Conservation (phyloP, 164 flowering plant species). For the Berberis vulgaris region DNA sequence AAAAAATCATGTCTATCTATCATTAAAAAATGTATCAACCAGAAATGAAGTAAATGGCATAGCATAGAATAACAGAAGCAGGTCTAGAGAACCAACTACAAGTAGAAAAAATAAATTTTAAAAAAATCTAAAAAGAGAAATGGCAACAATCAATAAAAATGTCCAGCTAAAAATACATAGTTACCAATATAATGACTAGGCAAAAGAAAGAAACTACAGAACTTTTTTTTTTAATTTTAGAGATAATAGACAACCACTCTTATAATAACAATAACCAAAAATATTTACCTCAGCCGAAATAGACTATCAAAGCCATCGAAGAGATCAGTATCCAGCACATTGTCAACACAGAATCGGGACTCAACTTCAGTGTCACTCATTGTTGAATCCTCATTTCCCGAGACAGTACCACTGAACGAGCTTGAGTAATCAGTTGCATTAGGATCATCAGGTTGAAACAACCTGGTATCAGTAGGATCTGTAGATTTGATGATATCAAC, state of each 20-base stretch:
- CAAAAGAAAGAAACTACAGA: no score
- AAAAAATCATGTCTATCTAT: no score
- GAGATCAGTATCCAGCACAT: constrained; percentile 20
- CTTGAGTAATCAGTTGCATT: constrained; percentile 88
- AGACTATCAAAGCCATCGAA: constrained; percentile 32
- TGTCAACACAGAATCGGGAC: constrained; percentile 38
- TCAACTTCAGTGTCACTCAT: constrained; percentile 79
- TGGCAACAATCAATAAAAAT: no score
- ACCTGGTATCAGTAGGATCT: constrained; percentile 16
- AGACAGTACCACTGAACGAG: constrained; percentile 65
- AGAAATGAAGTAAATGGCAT: no score
- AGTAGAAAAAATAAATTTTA: no score
- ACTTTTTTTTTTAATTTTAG: not conserved
- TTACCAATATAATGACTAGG: no score
- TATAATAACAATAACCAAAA: not conserved
- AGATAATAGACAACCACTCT: not conserved
- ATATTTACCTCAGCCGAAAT: constrained; percentile 42
- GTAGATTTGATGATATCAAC: constrained; percentile 39
- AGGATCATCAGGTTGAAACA: constrained; percentile 47
- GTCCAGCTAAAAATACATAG: no score
- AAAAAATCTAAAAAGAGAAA: no score
- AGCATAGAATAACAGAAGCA: no score
- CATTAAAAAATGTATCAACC: no score
- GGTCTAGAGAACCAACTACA: no score
- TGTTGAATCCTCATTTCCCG: constrained; percentile 46